phyloP scores from a whole-genome alignment of 2,329 filamentous ascomycete species.

The Curvularia eragrostidis region DNA sequence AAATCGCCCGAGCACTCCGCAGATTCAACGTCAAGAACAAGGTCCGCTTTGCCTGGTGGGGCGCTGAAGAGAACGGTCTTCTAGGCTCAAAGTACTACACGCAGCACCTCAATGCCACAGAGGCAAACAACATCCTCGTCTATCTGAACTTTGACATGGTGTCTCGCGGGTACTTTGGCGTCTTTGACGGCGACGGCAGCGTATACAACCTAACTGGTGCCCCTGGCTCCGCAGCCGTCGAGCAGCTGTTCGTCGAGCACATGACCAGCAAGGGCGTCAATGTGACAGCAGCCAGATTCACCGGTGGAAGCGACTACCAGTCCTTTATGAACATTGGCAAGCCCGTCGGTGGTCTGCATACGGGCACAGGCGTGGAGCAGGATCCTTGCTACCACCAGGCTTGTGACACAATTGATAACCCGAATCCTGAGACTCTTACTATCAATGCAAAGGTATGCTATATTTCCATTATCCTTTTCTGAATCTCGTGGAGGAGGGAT shows the following conservation, averaged over 20 bases:
- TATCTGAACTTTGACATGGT: constrained; percentile 56
- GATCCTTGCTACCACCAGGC: constrained; percentile 52
- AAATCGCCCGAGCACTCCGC: constrained; percentile 47
- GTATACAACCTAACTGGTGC: constrained; percentile 44
- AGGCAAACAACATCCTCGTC: constrained; percentile 48
- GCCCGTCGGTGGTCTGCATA: constrained; percentile 50
- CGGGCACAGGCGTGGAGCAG: constrained; percentile 50
- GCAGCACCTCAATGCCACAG: constrained; percentile 38
- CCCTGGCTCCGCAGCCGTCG: constrained; percentile 44
- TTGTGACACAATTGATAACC: constrained; percentile 50
- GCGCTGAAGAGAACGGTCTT: constrained; percentile 51
- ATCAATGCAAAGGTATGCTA: constrained; percentile 47
- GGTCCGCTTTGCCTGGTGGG: constrained; percentile 52
- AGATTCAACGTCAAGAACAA: constrained; percentile 51
- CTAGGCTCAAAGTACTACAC: constrained; percentile 51
- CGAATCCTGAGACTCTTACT: constrained; percentile 46
- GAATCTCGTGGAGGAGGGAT: too few relatives aligned
- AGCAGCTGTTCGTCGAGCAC: constrained; percentile 48
- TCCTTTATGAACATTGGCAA: constrained; percentile 52
- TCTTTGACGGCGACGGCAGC: constrained; percentile 51
- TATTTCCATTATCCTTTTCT: neutral
- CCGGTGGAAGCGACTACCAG: constrained; percentile 51
- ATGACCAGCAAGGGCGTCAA: constrained; percentile 46
- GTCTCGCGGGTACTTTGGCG: constrained; percentile 47
- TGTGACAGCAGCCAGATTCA: constrained; percentile 48